phyloP scores from a whole-genome alignment of 805 yeast genomes.

The Zygoascus tannicola region DNA sequence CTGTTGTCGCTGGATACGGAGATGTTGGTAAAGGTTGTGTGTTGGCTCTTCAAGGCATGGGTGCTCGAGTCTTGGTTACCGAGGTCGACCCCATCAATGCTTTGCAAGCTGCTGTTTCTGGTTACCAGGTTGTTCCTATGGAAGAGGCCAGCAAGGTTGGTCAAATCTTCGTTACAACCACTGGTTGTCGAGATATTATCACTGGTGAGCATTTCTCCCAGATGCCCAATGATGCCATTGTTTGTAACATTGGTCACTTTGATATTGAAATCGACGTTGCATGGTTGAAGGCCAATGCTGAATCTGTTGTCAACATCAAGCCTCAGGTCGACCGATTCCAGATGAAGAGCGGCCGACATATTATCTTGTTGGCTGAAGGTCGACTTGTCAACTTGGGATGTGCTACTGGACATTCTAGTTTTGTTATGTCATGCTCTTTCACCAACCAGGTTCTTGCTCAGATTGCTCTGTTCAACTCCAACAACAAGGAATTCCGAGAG shows the following conservation, averaged over 20 bases:
- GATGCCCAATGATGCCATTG: slow-evolving; percentile 99
- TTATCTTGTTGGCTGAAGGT: slow-evolving; percentile 96
- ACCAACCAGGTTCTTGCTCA: slow-evolving; percentile 99
- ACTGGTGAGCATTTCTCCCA: slow-evolving; percentile 73
- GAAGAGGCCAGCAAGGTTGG: slow-evolving; percentile 87
- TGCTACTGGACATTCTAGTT: slow-evolving; percentile 99
- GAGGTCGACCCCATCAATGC: slow-evolving; percentile 99
- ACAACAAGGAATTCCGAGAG: slow-evolving; percentile 69
- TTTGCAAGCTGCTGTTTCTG: slow-evolving; percentile 97
- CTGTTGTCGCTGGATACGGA: slow-evolving; percentile 99
- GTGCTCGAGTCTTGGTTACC: slow-evolving; percentile 95
- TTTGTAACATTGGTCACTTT: slow-evolving; percentile 98
- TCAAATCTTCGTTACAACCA: slow-evolving; percentile 97
- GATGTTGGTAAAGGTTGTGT: slow-evolving; percentile 99
- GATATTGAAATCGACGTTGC: slow-evolving; percentile 99
- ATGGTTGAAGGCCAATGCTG: slow-evolving; percentile 93
- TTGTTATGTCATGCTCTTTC: slow-evolving; percentile 99
- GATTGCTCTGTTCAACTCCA: slow-evolving; percentile 89
- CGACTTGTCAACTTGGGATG: slow-evolving; percentile 99
- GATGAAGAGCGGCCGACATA: slow-evolving; percentile 80
- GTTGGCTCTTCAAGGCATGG: slow-evolving; percentile 97
- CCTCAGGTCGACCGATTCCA: slow-evolving; percentile 98
- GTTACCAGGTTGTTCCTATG: slow-evolving; percentile 94
- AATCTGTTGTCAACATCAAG: slow-evolving; percentile 90
- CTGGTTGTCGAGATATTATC: slow-evolving; percentile 98